phyloP scores from a whole-genome alignment of 2,329 filamentous ascomycete genomes.

The Cercospora zeae-maydis region DNA sequence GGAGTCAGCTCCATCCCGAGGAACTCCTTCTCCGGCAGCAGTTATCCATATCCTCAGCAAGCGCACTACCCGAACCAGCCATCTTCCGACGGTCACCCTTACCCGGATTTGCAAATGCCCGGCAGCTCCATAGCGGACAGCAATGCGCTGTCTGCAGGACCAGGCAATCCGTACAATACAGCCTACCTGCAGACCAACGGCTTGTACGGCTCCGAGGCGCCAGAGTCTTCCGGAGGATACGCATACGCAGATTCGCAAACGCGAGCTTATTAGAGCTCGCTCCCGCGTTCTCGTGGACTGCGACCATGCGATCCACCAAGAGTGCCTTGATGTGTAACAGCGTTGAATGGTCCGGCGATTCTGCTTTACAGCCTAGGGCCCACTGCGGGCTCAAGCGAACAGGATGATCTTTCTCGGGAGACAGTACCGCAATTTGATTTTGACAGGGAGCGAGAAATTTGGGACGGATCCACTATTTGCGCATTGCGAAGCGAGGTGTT shows the following conservation, averaged over 20 bases:
- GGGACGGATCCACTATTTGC: not conserved
- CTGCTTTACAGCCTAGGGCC: not conserved
- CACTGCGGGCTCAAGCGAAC: not conserved
- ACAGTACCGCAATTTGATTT: not conserved
- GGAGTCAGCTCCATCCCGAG: conserved; percentile 19
- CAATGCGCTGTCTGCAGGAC: conserved; percentile 9
- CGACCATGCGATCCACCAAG: not conserved
- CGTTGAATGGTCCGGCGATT: not conserved
- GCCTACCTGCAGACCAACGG: conserved; percentile 6
- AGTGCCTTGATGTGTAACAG: not conserved
- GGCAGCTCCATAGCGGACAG: conserved; percentile 13
- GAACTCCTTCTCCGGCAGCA: conserved; percentile 14
- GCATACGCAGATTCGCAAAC: conserved; percentile 6
- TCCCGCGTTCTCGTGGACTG: not conserved
- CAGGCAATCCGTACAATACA: conserved; percentile 16
- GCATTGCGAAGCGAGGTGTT: conserved; percentile 4
- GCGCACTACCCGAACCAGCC: conserved; percentile 9
- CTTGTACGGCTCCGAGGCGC: conserved; percentile 7
- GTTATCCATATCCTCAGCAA: conserved; percentile 16
- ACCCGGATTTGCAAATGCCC: conserved; percentile 18
- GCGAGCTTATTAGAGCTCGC: not conserved
- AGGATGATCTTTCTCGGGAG: not conserved
- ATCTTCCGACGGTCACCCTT: not conserved
- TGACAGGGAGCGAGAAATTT: not conserved
- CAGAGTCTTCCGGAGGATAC: conserved; percentile 5